phyloP scores from a whole-genome alignment of 2,329 filamentous ascomycete genomes.

The Tolypocladium guangdongense region DNA sequence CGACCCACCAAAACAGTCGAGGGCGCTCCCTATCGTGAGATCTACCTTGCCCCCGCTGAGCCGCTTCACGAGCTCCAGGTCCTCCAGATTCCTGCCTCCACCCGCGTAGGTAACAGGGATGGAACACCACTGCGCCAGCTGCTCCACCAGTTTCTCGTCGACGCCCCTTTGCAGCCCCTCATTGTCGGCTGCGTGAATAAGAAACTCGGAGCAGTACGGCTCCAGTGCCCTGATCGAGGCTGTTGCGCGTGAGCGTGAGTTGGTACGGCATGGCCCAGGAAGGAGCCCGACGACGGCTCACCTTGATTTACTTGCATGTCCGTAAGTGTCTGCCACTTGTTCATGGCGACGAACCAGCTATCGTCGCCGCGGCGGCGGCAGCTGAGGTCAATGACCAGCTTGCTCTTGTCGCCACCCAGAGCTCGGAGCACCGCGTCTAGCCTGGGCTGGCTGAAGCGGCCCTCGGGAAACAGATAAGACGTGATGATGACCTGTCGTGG shows the following conservation, averaged over 20 bases:
- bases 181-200: constrained; percentile 94
- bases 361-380: constrained; percentile 63
- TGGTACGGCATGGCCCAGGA: background rate
- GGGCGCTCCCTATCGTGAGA: constrained; percentile 87
- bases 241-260: constrained; percentile 21
- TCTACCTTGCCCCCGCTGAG: constrained; percentile 77
- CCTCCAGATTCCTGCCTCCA: constrained; percentile 72
- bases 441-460: constrained; percentile 66
- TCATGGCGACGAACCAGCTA: constrained; percentile 94
- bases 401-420: constrained; percentile 62
- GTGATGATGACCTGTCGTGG: constrained; percentile 81
- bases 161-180: constrained; percentile 89
- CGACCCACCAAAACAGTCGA: constrained; percentile 89
- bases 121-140: constrained; percentile 72
- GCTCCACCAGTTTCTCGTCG: constrained; percentile 70
- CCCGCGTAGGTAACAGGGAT: constrained; percentile 96
- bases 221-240: constrained; percentile 73
- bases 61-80: constrained; percentile 70
- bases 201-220: constrained; percentile 89
- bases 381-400: constrained; percentile 89
- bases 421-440: constrained; percentile 63
- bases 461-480: constrained; percentile 82
- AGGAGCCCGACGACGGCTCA: constrained; percentile 23
- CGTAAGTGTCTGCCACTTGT: constrained; percentile 97
- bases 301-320: constrained; percentile 89